Evolutionary conservation across 345 rosid species (phyloP).

Genomic region (Draba incana): DNA sequence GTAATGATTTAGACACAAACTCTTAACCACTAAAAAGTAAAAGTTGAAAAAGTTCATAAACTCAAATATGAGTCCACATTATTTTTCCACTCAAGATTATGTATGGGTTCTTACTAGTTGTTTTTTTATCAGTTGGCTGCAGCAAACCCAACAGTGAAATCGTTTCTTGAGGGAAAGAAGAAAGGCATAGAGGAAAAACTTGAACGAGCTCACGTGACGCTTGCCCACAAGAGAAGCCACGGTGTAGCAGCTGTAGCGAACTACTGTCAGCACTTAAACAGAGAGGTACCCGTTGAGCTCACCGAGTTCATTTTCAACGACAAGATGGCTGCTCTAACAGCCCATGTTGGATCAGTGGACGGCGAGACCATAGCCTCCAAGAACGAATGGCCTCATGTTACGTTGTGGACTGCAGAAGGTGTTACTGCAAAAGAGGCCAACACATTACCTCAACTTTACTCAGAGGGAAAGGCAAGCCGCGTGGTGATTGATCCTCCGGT

Average conservation of each 20-base stretch:
- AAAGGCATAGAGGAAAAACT: constrained; percentile 55
- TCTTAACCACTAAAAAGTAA: not conserved
- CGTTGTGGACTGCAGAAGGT: constrained; percentile 83
- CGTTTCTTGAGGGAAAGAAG: constrained; percentile 55
- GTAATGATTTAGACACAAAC: not conserved
- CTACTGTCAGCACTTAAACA: constrained; percentile 55
- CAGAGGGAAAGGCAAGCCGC: constrained; percentile 73
- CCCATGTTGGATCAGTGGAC: constrained; percentile 66
- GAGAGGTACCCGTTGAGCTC: constrained; percentile 65
- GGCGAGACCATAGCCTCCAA: constrained; percentile 60
- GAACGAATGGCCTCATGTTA: constrained; percentile 91
- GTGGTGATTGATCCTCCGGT: constrained; percentile 69
- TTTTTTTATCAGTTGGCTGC: constrained; percentile 54
- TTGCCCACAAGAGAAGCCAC: constrained; percentile 92
- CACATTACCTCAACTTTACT: constrained; percentile 57
- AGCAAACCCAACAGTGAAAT: constrained; percentile 49
- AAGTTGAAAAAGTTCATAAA: not conserved
- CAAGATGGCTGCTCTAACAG: constrained; percentile 80
- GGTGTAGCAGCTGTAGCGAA: constrained; percentile 83
- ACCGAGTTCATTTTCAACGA: constrained; percentile 71
- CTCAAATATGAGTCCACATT: not conserved
- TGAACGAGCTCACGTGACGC: constrained; percentile 72
- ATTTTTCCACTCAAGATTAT: not conserved
- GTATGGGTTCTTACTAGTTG: not conserved
- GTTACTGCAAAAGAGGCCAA: constrained; percentile 79